Evolutionary conservation across 2,329 filamentous ascomycete species (phyloP).

Genomic region (Talaromyces sp.): DNA sequence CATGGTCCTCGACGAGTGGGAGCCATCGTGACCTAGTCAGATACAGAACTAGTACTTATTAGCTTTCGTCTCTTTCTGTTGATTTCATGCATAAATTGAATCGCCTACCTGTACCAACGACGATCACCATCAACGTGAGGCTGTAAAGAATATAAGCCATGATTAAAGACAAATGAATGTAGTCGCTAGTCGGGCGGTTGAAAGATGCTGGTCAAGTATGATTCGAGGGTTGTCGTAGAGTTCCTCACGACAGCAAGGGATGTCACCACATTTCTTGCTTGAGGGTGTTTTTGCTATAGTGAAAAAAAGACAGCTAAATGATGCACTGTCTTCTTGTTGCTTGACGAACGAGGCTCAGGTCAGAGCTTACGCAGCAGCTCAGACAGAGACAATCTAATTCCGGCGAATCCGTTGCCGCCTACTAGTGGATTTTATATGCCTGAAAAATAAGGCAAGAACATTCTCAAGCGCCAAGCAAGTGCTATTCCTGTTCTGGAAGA

Average conservation of each 20-base stretch:
- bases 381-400: background rate
- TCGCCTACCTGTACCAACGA: slow-evolving; percentile 64
- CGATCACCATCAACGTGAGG: slow-evolving; percentile 66
- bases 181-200: background rate
- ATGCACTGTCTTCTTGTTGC: background rate
- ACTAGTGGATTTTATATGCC: background rate
- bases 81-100: background rate
- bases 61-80: slow-evolving; percentile 18
- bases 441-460: background rate
- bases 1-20: slow-evolving; percentile 65
- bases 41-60: slow-evolving; percentile 60
- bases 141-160: slow-evolving; percentile 84
- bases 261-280: slow-evolving; percentile 9
- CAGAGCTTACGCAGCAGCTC: background rate
- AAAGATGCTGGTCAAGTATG: background rate
- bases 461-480: background rate
- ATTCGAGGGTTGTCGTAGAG: slow-evolving; percentile 2
- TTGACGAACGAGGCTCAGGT: background rate
- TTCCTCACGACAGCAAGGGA: slow-evolving; percentile 1
- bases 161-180: slow-evolving; percentile 21
- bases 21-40: slow-evolving; percentile 77
- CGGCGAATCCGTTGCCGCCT: slow-evolving; percentile 11
- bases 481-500: background rate
- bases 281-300: background rate
- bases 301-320: background rate